Base-by-base conservation (phyloP, 371 early-diverging fungal species). In the Lichtheimia hyalospora region DNA sequence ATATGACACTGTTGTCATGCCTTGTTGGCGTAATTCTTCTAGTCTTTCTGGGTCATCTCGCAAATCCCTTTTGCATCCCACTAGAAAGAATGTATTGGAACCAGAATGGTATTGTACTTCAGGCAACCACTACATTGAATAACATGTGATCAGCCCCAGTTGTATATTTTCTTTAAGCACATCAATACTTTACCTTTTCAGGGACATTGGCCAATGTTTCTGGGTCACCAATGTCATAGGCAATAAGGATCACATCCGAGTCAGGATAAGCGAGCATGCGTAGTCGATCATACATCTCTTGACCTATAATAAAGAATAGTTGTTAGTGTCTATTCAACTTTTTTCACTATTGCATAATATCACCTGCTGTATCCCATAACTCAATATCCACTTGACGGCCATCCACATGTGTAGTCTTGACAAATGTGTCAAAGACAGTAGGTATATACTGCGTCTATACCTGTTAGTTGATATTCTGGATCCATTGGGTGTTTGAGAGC, bases 241-340 rank as follows among this genome's bases (percentile, higher is more conserved):
- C 91, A 63, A 96, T 87, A 57, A 96, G 71, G 65, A 95, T 85
- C 34, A 92, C 93, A 69, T 96, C 92, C 8, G 95, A 86, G 64
- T 93, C 93, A 18, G 94, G 93, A 73, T 95, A 96, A 46, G 92
- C 90, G 42, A 96, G 82, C 15, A 93, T 91, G 15, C 96, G 85
- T 58, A 96, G 79, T 42, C 92, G 89, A 71, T 96, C 95, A 73
- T 92, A 96, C 65, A 93, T 93, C 74, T 96, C 96, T 73, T 96
- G 96, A 20, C 93, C 62, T 58, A 14, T 55, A 15, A 27, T 14
- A 39, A 15, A 44, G 4, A 27, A 16, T 34, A 15, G 8, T 25
- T 27, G 18, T 52, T 44, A 23, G 20, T 46, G 14, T 3, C 0
- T 18, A 15, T 3, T 5, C 25, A 34, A 13, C 0, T 49, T 24